Base-by-base conservation (phyloP, 2,329 filamentous ascomycete species). In the Sporothrix globosa region DNA sequence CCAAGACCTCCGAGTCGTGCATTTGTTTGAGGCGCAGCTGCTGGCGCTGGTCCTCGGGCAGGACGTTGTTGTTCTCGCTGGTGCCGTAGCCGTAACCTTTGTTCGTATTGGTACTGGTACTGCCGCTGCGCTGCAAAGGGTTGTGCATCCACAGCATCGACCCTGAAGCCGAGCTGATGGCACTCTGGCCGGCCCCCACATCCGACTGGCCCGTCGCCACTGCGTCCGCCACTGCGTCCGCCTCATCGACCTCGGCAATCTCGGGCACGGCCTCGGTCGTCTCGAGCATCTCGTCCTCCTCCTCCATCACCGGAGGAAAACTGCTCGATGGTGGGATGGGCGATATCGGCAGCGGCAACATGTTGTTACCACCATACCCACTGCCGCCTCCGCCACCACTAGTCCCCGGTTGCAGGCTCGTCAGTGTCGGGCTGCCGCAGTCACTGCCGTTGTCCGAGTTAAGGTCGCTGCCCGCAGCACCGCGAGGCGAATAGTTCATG, bases 401-500 rank as follows among this genome's bases (percentile, higher is more conserved):
- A 56, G 69, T 79, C 39, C 70, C 66, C 80, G 27, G 30, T 1
- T 44, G 30, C n/a, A 72, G 63, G 5, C 50, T 67, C 21, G 82
- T 84, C 60, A 86, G 74, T 0, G 84, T 87, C 10, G 86, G 86
- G 61, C 85, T 87, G 6, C 81, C 84, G 0, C 82, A 76, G 3
- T 78, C 78, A 71, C 84, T 85, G 1, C 77, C 80, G 7, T 78
- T 78, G 27, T 85, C 85, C 10, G 84, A 85, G 24, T 83, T 82
- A 34, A 48, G 46, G 5, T 65, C 72, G 67, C 71, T 73, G 48
- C 81, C 81, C 9, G 24, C 60, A 1, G 67, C 70, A 13, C 70
- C 70, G 70, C 83, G 85, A 72, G 82, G 81, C 17, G 85, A 86
- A 68, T 86, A 75, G 41, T 66, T 69, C 3, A 56, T 67, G 2